Conservation (phyloP, 2,329 filamentous ascomycete species). For the Penicillium sp. region DNA sequence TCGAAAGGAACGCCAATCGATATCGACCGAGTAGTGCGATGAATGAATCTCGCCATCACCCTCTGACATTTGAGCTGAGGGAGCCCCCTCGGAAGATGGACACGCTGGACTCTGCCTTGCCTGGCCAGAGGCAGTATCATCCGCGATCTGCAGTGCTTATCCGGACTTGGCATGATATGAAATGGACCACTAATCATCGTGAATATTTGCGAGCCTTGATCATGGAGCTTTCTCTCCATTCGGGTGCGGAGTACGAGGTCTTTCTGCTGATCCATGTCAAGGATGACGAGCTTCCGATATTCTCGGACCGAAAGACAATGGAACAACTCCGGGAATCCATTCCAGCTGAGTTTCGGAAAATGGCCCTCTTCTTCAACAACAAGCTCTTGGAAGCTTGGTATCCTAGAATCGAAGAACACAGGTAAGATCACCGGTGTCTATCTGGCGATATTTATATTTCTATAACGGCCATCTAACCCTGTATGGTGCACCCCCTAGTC, state of each 20-base stretch:
- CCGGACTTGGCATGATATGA: conserved; percentile 75
- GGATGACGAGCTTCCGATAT: conserved; percentile 68
- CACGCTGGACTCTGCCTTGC: conserved; percentile 2
- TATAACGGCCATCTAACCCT: not conserved
- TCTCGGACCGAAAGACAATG: conserved; percentile 65
- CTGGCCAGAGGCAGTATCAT: conserved; percentile 16
- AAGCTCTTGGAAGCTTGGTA: conserved; percentile 31
- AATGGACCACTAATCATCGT: conserved; percentile 75
- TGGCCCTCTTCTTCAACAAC: conserved; percentile 36
- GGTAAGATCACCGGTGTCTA: conserved; percentile 16
- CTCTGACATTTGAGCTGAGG: conserved; percentile 18
- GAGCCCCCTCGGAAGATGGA: conserved; percentile 10
- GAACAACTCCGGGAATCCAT: conserved; percentile 51
- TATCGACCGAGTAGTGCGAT: conserved; percentile 44
- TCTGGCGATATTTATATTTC: not conserved
- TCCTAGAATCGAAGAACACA: conserved; percentile 28
- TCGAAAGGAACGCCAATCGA: conserved; percentile 63
- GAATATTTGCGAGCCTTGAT: conserved; percentile 82
- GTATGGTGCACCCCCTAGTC: conserved; percentile 9
- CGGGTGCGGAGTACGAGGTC: conserved; percentile 72
- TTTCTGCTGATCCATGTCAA: conserved; percentile 78
- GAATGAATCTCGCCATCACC: conserved; percentile 15
- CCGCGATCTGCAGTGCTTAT: conserved; percentile 72
- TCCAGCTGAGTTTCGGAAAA: conserved; percentile 36
- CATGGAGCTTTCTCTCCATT: conserved; percentile 68